phyloP scores from a whole-genome alignment of 352 stramenopile genomes.

The Saprolegnia diclina region DNA sequence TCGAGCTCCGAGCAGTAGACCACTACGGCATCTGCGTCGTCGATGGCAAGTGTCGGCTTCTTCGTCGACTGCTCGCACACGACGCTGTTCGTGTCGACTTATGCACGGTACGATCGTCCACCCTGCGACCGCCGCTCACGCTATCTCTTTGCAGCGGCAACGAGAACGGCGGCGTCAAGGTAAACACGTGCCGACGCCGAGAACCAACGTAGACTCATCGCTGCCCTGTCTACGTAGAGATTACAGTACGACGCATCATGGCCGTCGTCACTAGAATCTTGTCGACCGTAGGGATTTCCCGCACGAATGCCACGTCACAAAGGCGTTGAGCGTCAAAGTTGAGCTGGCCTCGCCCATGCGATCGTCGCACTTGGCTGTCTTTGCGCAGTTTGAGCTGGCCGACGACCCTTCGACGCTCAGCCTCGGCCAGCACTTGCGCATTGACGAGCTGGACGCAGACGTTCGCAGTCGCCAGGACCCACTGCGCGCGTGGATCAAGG shows the following conservation, averaged over 20 bases:
- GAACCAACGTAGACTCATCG: background rate
- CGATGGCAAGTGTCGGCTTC: background rate
- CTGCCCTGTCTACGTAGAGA: background rate
- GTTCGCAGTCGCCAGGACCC: slow-evolving; percentile 8
- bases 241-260: background rate
- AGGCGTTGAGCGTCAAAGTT: slow-evolving; percentile 1
- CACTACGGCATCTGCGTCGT: background rate
- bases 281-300: background rate
- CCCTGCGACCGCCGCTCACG: background rate
- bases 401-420: background rate
- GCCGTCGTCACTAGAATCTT: background rate
- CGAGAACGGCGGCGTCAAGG: slow-evolving; percentile 9
- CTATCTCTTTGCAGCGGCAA: background rate
- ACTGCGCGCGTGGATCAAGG: background rate
- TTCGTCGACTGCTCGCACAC: slow-evolving; percentile 17
- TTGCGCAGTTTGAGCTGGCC: slow-evolving; percentile 1
- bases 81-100: background rate
- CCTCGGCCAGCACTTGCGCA: background rate
- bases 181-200: background rate
- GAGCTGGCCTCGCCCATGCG: background rate
- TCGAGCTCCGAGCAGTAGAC: background rate
- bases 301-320: slow-evolving; percentile 10
- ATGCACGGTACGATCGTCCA: background rate
- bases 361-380: background rate
- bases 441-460: background rate